phyloP scores from a whole-genome alignment of 192 early-diverging fungal genomes.

The Rhizophlyctis rosea region DNA sequence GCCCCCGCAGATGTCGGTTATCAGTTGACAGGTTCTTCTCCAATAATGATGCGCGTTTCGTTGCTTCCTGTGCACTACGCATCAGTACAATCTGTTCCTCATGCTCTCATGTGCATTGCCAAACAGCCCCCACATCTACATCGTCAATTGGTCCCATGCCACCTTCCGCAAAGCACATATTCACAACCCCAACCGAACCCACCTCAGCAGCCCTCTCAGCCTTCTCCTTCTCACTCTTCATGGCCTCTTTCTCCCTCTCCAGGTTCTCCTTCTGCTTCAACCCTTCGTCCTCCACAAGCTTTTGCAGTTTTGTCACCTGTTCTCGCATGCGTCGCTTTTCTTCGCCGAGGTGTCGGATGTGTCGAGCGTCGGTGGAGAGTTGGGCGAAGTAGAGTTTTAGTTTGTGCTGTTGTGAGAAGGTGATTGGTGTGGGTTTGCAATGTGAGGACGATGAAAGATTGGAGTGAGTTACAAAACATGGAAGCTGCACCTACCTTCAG shows the following conservation, averaged over 20 bases:
- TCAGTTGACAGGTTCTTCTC: slow-evolving; percentile 51
- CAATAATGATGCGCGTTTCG: slow-evolving; percentile 36
- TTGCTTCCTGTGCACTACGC: slow-evolving; percentile 43
- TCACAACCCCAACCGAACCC: too few species aligned
- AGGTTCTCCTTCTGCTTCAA: slow-evolving; percentile 37
- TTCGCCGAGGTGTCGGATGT: slow-evolving; percentile 44
- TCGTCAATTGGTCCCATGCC: too few species aligned
- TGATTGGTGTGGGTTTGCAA: background rate
- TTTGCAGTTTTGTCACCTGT: slow-evolving; percentile 31
- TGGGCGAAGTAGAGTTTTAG: slow-evolving; percentile 47
- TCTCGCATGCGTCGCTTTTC: slow-evolving; percentile 40
- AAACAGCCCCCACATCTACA: too few species aligned
- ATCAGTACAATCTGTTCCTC: slow-evolving; percentile 8
- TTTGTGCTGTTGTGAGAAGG: slow-evolving; percentile 44
- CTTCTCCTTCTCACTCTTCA: slow-evolving; percentile 16
- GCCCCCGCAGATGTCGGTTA: slow-evolving; percentile 43
- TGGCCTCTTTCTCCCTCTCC: slow-evolving; percentile 17
- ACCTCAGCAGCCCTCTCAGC: slow-evolving; percentile 18
- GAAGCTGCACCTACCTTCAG: slow-evolving; percentile 35
- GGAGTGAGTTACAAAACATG: background rate
- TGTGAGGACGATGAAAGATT: background rate
- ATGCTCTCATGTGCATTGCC: too few species aligned
- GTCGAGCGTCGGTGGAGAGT: slow-evolving; percentile 37
- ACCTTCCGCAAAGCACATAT: too few species aligned
- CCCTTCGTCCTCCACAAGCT: slow-evolving; percentile 31